Conservation (phyloP, 768 basidiomycete species). For the Mycena vulgaris region DNA sequence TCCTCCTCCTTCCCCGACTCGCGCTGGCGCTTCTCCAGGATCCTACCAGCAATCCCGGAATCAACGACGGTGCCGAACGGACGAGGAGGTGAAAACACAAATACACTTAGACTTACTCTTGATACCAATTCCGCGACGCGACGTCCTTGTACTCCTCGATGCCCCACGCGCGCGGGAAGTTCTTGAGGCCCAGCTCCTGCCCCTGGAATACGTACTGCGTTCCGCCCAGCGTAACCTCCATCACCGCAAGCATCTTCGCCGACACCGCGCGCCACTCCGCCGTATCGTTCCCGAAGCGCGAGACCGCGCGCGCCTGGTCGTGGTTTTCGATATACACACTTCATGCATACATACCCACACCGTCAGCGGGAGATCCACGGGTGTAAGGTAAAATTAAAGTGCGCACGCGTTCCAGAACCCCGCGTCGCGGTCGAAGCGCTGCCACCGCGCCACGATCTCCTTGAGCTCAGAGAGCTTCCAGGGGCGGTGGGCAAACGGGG, state of each 20-base stretch:
- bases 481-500: no score
- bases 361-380: no score
- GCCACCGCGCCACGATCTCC: conserved; percentile 65
- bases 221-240: conserved; percentile 74
- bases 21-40: conserved; percentile 55
- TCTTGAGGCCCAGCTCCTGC: conserved; percentile 79
- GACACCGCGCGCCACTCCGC: conserved; percentile 69
- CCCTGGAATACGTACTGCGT: conserved; percentile 85
- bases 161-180: conserved; percentile 74
- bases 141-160: conserved; percentile 84
- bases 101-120: conserved; percentile 63
- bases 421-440: conserved; percentile 67
- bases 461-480: no score
- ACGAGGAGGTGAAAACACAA: not conserved
- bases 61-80: conserved; percentile 2
- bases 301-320: conserved; percentile 75
- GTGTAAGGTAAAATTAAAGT: no score
- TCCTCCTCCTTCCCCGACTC: conserved; percentile 50
- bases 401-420: conserved; percentile 81
- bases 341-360: no score
- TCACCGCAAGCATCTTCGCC: conserved; percentile 75
- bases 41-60: conserved; percentile 49
- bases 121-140: conserved; percentile 73
- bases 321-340: conserved; percentile 82
- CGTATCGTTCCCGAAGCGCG: conserved; percentile 77